These are phyloP conservation scores for Alnus rubra DNA, from an alignment of 306 rosid species.

Conservation along the genomic window DNA sequence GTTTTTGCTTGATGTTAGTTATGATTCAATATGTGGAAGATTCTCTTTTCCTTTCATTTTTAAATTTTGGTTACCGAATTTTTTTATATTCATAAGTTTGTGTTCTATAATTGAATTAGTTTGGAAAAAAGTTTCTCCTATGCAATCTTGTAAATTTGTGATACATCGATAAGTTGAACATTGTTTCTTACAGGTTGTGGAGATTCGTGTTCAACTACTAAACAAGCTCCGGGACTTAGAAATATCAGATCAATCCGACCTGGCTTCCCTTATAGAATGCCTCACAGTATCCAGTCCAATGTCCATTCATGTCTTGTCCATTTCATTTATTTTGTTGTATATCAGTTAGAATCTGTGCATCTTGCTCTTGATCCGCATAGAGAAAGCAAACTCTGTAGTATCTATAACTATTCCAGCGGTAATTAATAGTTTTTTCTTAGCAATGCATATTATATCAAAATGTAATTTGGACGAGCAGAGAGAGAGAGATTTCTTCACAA, in stretches of 20 bases:
- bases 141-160: neutral
- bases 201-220: constrained; percentile 60
- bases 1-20: neutral
- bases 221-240: constrained; percentile 48
- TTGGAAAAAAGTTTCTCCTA: neutral
- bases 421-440: neutral
- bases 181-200: constrained; percentile 53
- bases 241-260: constrained; percentile 43
- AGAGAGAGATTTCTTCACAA: too few species aligned
- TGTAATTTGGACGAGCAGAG: too few species aligned
- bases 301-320: neutral
- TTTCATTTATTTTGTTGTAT: neutral
- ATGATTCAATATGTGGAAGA: neutral
- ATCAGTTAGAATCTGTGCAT: neutral
- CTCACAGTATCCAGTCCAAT: constrained; percentile 64
- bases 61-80: neutral
- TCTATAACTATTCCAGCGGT: neutral
- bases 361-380: neutral
- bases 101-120: neutral
- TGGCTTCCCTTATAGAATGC: constrained; percentile 46
- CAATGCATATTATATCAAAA: neutral
- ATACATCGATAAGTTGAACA: neutral
- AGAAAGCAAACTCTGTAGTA: neutral
- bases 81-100: neutral
- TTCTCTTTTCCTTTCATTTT: neutral